Evolutionary conservation across 768 basidiomycete genomes (phyloP), one percentile per base, ranked within the genome.

Genomic region (Suillus lakei): DNA sequence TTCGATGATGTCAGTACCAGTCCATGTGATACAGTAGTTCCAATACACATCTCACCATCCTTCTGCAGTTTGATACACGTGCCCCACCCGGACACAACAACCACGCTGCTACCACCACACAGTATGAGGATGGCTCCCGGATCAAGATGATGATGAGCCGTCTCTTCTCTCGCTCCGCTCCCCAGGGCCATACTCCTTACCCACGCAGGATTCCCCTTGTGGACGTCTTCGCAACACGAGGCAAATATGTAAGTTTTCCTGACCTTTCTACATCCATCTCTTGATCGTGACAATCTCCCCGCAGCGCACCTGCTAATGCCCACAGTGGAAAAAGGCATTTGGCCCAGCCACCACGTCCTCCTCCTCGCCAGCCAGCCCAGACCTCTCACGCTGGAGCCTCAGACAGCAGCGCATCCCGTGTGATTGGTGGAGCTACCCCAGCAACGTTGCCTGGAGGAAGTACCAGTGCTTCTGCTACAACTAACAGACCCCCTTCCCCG

Each of bases 121-220:
- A 23, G 1, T 3, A 28, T 3, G 15, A 0, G 0, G 7, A 26
- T 8, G 26, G 51, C 3, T 53, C 16, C 1, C 7, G 9, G 4
- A 51, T 53, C 1, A 53, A 53, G 9, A 18, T 12, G 8, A 30
- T 30, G 16, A 12, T 53, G 9, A 5, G 5, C 30, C 18, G 9
- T 30, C 18, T 53, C 9, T 30, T 53, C 5, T 21, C 26, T 53
- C 51, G 51, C 28, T 53, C 51, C 16, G 8, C 16, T 51, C 4
- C 28, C 8, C 28, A 30, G 51, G 18, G 2, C 9, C 28, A 53
- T 21, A 12, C 28, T 12, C 9, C 18, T 21, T 18, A 1, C 2
- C 28, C 18, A 18, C 8, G 9, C 10, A 21, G 9, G 2, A 21
- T 53, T 9, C 28, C 28, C 9, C 4, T 21, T 16, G 18, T 30